Percentiles rank a stretch among this genome's conserved stretches.
phyloP scores from a whole-genome alignment of 2,329 filamentous ascomycete genomes.

The Nannizzia gypsea region DNA sequence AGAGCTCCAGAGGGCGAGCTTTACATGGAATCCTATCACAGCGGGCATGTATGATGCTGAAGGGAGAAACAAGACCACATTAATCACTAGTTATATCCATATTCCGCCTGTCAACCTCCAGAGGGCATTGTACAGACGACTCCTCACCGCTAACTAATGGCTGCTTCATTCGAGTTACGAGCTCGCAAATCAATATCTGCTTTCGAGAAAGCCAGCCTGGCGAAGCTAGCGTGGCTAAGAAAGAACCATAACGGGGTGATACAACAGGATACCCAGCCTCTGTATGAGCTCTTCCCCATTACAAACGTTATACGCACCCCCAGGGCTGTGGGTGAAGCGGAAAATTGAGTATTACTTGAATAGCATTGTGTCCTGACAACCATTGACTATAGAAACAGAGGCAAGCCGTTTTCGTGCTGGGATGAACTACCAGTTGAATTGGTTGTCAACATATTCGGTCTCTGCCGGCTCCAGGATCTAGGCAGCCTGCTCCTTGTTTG shows the following conservation, averaged over 20 bases:
- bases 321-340: too few species aligned
- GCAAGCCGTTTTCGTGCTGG: slow-evolving; percentile 22
- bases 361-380: not conserved
- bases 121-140: not conserved
- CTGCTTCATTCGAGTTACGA: slow-evolving; percentile 11
- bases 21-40: not conserved
- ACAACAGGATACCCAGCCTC: slow-evolving; percentile 2
- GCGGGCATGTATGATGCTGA: not conserved
- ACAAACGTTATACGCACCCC: not conserved
- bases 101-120: not conserved
- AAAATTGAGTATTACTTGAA: not conserved
- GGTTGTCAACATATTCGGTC: slow-evolving; percentile 31
- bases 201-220: slow-evolving; percentile 13
- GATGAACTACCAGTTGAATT: slow-evolving; percentile 31
- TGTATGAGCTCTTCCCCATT: not conserved
- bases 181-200: slow-evolving; percentile 12
- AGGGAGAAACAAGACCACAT: not conserved
- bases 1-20: not conserved
- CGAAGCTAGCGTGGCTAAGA: not conserved
- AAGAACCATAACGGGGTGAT: not conserved
- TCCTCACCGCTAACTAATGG: not conserved
- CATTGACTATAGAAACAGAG: not conserved
- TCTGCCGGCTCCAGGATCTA: slow-evolving; percentile 30
- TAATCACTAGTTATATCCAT: not conserved
- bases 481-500: slow-evolving; percentile 30